A percentile compares a stretch with the other conserved stretches of the same genome.
phyloP scores from a whole-genome alignment of 2,329 filamentous ascomycete species.

The Plectosphaerella plurivora region DNA sequence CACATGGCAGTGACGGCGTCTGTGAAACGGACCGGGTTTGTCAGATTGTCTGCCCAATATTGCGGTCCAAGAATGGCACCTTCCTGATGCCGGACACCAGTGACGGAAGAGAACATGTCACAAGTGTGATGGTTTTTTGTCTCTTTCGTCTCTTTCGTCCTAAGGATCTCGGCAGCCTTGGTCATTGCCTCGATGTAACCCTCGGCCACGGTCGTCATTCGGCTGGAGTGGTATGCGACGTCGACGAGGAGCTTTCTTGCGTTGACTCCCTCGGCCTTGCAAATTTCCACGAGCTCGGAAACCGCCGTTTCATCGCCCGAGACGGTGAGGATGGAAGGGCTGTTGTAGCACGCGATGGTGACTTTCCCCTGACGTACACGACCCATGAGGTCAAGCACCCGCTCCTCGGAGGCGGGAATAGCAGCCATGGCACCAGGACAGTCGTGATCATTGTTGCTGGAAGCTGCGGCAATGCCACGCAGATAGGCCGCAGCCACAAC shows the following conservation, averaged over 20 bases:
- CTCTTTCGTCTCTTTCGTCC: not conserved
- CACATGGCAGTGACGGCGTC: constrained; percentile 3
- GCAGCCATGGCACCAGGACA: not conserved
- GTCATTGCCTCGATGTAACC: constrained; percentile 1
- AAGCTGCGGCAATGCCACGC: not conserved
- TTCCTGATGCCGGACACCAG: not conserved
- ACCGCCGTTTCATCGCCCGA: constrained; percentile 43
- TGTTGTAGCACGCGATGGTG: constrained; percentile 40
- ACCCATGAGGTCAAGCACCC: not conserved
- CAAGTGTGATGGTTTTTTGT: not conserved
- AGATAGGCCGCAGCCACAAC: not conserved
- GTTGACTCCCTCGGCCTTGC: constrained; percentile 22
- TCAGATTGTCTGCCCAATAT: constrained; percentile 7
- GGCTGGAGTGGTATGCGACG: constrained; percentile 9
- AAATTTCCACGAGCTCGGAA: constrained; percentile 28
- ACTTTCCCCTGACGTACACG: constrained; percentile 5
- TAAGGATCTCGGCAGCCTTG: not conserved
- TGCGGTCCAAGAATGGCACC: not conserved
- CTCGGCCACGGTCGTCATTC: constrained; percentile 7
- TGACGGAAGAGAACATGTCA: constrained; percentile 8
- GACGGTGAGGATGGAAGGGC: constrained; percentile 44
- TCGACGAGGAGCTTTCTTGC: constrained; percentile 2
- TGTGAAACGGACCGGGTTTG: constrained; percentile 6
- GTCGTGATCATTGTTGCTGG: not conserved
- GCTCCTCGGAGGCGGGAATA: not conserved